Conservation (phyloP, 345 rosid genomes). For the Camelina hispida region DNA sequence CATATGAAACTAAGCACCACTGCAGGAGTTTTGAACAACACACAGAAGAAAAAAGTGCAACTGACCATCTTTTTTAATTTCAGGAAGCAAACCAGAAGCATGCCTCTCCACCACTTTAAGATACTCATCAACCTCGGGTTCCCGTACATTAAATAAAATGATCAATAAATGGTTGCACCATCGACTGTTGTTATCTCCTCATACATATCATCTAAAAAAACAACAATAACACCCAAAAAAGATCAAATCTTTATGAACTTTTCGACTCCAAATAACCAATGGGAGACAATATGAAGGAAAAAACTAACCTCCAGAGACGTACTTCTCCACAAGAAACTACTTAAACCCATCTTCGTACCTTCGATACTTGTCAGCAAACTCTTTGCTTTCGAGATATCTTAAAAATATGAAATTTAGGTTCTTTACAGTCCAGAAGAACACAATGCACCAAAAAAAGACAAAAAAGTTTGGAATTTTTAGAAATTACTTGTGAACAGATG, state of each 20-base stretch:
- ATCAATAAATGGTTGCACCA: conserved; percentile 75
- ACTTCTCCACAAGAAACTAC: conserved; percentile 56
- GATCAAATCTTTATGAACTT: conserved; percentile 15
- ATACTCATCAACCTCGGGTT: conserved; percentile 83
- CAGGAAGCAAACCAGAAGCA: conserved; percentile 88
- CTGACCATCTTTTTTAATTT: conserved; percentile 97
- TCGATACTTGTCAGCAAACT: conserved; percentile 58
- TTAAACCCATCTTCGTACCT: conserved; percentile 68
- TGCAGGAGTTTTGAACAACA: not conserved
- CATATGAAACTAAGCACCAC: conserved; percentile 9
- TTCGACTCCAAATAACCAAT: not conserved
- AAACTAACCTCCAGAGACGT: conserved; percentile 74
- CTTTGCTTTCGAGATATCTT: conserved; percentile 52
- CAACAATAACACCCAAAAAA: not conserved
- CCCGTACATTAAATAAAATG: conserved; percentile 80
- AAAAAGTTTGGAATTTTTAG: no score
- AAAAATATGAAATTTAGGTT: conserved; percentile 13
- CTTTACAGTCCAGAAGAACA: no score
- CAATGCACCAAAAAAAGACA: not conserved
- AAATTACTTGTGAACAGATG: conserved; percentile 29
- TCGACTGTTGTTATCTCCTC: conserved; percentile 60
- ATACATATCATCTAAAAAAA: conserved; percentile 59
- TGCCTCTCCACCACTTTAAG: conserved; percentile 84
- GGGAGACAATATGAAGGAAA: not conserved
- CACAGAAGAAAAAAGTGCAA: conserved; percentile 9